phyloP scores from a whole-genome alignment of 495 filamentous ascomycete species.

The Lepidopterella palustris region DNA sequence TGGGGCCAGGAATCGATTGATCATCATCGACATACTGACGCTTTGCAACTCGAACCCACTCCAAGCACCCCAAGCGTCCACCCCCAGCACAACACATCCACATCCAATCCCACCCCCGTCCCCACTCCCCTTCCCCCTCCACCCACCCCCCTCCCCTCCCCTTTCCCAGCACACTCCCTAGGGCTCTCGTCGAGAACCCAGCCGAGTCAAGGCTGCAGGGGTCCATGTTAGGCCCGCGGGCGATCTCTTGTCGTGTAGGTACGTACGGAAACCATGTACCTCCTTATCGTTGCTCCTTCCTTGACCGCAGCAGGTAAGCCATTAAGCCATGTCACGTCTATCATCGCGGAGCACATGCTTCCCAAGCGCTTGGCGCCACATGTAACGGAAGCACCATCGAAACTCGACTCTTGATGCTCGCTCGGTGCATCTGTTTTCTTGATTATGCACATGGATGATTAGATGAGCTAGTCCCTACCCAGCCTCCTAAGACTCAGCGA shows the following conservation, averaged over 20 bases:
- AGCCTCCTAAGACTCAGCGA: not conserved
- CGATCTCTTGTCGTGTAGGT: slow-evolving; percentile 6
- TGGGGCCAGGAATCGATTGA: slow-evolving; percentile 4
- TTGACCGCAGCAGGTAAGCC: slow-evolving; percentile 8
- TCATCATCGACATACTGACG: slow-evolving; percentile 6
- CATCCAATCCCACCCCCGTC: too few relatives aligned
- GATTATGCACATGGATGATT: slow-evolving; percentile 28
- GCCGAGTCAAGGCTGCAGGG: not conserved
- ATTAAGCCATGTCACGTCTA: slow-evolving; percentile 7
- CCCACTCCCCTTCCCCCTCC: too few relatives aligned
- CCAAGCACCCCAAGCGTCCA: too few relatives aligned
- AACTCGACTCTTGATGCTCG: slow-evolving; percentile 16
- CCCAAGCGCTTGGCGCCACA: slow-evolving; percentile 27
- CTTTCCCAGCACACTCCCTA: too few relatives aligned
- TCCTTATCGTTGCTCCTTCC: slow-evolving; percentile 12
- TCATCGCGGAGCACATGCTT: slow-evolving; percentile 19
- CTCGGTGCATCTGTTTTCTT: slow-evolving; percentile 16
- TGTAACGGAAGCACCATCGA: slow-evolving; percentile 19
- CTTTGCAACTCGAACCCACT: not conserved
- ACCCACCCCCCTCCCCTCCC: too few relatives aligned
- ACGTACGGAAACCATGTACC: slow-evolving; percentile 8
- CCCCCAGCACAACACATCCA: too few relatives aligned
- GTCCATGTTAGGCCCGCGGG: not conserved
- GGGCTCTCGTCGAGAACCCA: slow-evolving; percentile 2
- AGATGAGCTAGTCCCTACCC: not conserved